phyloP scores from a whole-genome alignment of 306 rosid genomes.

The Macrotyloma uniflorum region DNA sequence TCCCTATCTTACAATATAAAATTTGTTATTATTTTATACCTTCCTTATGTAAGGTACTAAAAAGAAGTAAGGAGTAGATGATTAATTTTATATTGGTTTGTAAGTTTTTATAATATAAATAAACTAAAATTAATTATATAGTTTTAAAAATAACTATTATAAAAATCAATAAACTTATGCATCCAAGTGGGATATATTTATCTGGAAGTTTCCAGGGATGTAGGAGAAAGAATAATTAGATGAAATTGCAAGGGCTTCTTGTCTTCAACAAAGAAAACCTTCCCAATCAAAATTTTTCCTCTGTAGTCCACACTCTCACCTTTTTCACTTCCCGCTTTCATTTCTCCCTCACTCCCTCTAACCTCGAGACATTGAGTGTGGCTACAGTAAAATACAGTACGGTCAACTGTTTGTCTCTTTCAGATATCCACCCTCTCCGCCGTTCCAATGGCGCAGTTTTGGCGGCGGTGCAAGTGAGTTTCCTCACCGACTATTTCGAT shows the following conservation, averaged over 20 bases:
- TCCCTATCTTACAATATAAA: too few species aligned
- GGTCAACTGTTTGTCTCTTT: background rate
- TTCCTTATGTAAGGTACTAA: too few species aligned
- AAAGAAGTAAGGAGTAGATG: too few species aligned
- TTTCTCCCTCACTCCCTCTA: background rate
- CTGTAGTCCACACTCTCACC: background rate
- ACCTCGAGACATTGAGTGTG: background rate
- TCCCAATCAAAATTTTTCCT: background rate
- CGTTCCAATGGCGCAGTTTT: background rate
- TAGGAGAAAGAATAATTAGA: background rate
- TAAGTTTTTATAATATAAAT: too few species aligned
- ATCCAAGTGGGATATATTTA: too few species aligned
- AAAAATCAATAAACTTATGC: too few species aligned
- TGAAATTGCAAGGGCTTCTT: background rate
- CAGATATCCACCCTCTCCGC: too few species aligned
- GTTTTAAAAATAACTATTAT: too few species aligned
- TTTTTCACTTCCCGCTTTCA: conserved; percentile 19
- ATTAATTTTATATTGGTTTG: too few species aligned
- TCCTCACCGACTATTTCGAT: background rate
- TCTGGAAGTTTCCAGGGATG: too few species aligned
- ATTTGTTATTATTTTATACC: too few species aligned
- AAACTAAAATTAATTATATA: too few species aligned
- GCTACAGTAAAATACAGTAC: background rate
- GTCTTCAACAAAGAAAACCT: background rate
- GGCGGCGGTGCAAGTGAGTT: conserved; percentile 31